These are phyloP conservation scores for Eutypa lata DNA, from an alignment of 2,329 filamentous ascomycete genomes.

Conservation along the genomic window DNA sequence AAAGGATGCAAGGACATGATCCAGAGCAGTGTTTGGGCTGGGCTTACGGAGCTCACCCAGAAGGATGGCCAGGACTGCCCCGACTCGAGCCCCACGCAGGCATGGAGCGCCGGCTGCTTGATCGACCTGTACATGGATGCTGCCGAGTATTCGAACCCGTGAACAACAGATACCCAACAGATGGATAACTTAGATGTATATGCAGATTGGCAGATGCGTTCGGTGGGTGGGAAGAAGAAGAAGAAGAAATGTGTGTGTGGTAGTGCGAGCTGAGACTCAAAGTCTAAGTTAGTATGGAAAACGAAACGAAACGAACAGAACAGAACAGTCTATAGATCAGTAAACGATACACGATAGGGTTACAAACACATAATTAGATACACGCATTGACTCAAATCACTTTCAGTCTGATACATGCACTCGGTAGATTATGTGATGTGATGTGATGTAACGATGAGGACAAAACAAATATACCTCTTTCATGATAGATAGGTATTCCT, in stretches of 20 bases:
- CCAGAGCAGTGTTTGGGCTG: constrained; percentile 77
- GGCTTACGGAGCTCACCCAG: constrained; percentile 89
- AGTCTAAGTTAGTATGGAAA: not conserved
- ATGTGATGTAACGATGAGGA: too few relatives aligned
- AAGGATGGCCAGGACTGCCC: constrained; percentile 78
- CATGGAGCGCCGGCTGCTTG: constrained; percentile 92
- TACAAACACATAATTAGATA: too few relatives aligned
- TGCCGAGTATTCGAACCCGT: constrained; percentile 38
- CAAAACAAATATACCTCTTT: too few relatives aligned
- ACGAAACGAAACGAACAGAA: not conserved
- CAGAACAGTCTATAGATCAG: not conserved
- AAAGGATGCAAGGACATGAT: constrained; percentile 84
- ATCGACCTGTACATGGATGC: constrained; percentile 97
- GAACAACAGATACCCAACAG: constrained; percentile 10
- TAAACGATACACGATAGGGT: not conserved
- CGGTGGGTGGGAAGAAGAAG: too few relatives aligned
- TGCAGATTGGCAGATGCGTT: too few relatives aligned
- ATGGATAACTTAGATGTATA: too few relatives aligned
- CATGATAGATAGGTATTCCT: too few relatives aligned
- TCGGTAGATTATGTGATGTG: too few relatives aligned
- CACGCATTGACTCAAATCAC: too few relatives aligned
- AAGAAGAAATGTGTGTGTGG: not conserved
- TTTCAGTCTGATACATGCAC: too few relatives aligned
- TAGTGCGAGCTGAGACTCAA: too few relatives aligned
- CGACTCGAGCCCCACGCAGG: constrained; percentile 92